phyloP scores from a whole-genome alignment of 1,139 yeast species.

The Yamadazyma trypodendri region DNA sequence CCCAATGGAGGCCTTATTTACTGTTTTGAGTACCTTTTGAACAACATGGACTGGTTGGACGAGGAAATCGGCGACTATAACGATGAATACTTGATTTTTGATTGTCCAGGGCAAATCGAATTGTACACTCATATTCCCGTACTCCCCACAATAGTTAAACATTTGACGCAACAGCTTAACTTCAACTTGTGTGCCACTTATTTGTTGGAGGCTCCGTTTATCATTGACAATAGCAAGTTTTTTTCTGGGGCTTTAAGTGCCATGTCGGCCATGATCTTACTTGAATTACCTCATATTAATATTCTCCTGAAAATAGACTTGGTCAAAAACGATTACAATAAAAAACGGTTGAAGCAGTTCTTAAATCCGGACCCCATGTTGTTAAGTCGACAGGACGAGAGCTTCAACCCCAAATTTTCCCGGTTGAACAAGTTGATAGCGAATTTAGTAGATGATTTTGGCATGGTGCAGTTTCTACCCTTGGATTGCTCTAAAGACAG shows the following conservation, averaged over 20 bases:
- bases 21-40: slow-evolving; percentile 85
- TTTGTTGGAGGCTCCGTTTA: slow-evolving; percentile 89
- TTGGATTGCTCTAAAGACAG: slow-evolving; percentile 76
- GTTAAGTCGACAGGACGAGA: slow-evolving; percentile 35
- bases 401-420: slow-evolving; percentile 68
- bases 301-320: slow-evolving; percentile 83
- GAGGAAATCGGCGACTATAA: slow-evolving; percentile 92
- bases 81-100: slow-evolving; percentile 91
- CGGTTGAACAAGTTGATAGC: slow-evolving; percentile 81
- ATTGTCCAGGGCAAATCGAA: slow-evolving; percentile 98
- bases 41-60: slow-evolving; percentile 94
- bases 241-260: slow-evolving; percentile 95
- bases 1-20: slow-evolving; percentile 95
- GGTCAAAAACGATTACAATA: slow-evolving; percentile 70
- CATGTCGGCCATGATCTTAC: slow-evolving; percentile 95
- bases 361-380: slow-evolving; percentile 90
- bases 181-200: slow-evolving; percentile 92
- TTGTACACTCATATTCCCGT: slow-evolving; percentile 93
- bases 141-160: slow-evolving; percentile 82
- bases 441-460: slow-evolving; percentile 89
- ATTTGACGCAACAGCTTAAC: slow-evolving; percentile 72
- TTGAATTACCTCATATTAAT: slow-evolving; percentile 93
- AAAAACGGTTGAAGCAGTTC: slow-evolving; percentile 75
- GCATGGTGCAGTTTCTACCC: slow-evolving; percentile 97
- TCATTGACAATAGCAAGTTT: slow-evolving; percentile 84